Percentiles rank a stretch among this genome's conserved stretches.
phyloP scores from a whole-genome alignment of 2,329 filamentous ascomycete genomes.

The Colletotrichum musae region DNA sequence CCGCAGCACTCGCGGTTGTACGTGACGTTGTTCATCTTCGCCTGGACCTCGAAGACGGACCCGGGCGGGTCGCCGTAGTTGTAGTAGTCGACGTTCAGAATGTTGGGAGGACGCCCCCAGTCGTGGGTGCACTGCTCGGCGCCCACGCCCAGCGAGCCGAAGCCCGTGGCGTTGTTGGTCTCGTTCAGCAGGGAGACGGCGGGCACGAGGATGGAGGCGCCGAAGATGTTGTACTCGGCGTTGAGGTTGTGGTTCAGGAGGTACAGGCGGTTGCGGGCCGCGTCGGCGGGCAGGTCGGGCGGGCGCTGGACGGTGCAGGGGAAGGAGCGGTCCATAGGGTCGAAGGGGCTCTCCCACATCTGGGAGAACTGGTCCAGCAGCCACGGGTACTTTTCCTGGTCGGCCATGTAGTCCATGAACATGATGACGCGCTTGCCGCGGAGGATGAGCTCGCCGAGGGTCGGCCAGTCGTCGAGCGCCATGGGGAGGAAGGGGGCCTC shows the following conservation, averaged over 20 bases:
- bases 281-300: slow-evolving; percentile 69
- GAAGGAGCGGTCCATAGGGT: slow-evolving; percentile 74
- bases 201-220: slow-evolving; percentile 76
- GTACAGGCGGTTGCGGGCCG: slow-evolving; percentile 77
- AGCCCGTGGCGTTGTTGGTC: slow-evolving; percentile 78
- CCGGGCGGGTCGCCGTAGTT: slow-evolving; percentile 77
- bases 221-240: slow-evolving; percentile 78
- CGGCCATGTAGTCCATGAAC: slow-evolving; percentile 88
- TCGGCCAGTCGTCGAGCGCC: slow-evolving; percentile 84
- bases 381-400: slow-evolving; percentile 85
- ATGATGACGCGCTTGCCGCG: slow-evolving; percentile 79
- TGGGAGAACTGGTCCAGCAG: slow-evolving; percentile 90
- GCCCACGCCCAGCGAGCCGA: slow-evolving; percentile 76
- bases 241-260: slow-evolving; percentile 95
- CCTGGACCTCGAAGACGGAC: slow-evolving; percentile 83
- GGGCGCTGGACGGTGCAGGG: slow-evolving; percentile 86
- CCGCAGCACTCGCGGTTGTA: slow-evolving; percentile 75
- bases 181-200: slow-evolving; percentile 78
- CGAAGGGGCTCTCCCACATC: slow-evolving; percentile 93
- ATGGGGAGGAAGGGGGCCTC: slow-evolving; percentile 80
- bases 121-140: slow-evolving; percentile 72
- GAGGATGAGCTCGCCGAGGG: slow-evolving; percentile 82
- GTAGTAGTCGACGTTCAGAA: slow-evolving; percentile 89
- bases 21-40: slow-evolving; percentile 78
- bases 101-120: slow-evolving; percentile 81